phyloP scores from a whole-genome alignment of 306 rosid genomes.

The Sicyos edulis region DNA sequence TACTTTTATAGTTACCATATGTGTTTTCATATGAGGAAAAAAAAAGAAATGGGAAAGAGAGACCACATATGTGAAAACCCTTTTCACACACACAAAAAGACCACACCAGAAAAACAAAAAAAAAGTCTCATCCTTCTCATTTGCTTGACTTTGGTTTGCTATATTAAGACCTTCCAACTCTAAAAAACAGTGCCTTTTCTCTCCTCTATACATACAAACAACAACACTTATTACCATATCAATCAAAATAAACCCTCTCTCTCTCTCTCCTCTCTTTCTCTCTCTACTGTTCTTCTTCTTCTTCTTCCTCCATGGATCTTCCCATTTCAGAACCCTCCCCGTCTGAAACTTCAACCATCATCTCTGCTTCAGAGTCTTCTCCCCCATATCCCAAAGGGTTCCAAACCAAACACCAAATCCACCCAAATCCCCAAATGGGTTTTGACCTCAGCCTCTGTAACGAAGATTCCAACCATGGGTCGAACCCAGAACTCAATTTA shows the following conservation, averaged over 20 bases:
- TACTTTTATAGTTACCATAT: too few relatives aligned
- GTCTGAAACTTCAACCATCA: constrained; percentile 39
- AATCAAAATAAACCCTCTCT: constrained; percentile 2
- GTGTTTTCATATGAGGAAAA: too few relatives aligned
- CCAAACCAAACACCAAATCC: constrained; percentile 9
- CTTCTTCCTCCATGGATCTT: constrained; percentile 33
- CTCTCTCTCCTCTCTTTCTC: constrained; percentile 19
- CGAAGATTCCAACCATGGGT: constrained; percentile 35
- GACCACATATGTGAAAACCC: too few relatives aligned
- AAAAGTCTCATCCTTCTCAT: too few relatives aligned
- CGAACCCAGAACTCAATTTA: constrained; percentile 62
- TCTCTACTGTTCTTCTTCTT: background rate
- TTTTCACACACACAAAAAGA: too few relatives aligned
- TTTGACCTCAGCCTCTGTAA: constrained; percentile 64
- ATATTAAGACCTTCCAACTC: constrained; percentile 58
- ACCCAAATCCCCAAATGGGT: constrained; percentile 25
- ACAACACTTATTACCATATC: constrained; percentile 34
- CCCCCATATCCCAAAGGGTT: constrained; percentile 9
- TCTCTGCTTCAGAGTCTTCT: constrained; percentile 30
- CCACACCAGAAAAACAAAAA: too few relatives aligned
- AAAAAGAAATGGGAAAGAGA: too few relatives aligned
- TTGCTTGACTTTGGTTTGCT: too few relatives aligned
- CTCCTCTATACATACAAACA: constrained; percentile 33
- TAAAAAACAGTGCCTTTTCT: constrained; percentile 36
- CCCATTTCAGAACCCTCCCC: constrained; percentile 30